Percentiles rank a stretch among this genome's conserved stretches.
Evolutionary conservation across 495 filamentous ascomycete genomes (phyloP).

Genomic region (Chaetomium fimeti): DNA sequence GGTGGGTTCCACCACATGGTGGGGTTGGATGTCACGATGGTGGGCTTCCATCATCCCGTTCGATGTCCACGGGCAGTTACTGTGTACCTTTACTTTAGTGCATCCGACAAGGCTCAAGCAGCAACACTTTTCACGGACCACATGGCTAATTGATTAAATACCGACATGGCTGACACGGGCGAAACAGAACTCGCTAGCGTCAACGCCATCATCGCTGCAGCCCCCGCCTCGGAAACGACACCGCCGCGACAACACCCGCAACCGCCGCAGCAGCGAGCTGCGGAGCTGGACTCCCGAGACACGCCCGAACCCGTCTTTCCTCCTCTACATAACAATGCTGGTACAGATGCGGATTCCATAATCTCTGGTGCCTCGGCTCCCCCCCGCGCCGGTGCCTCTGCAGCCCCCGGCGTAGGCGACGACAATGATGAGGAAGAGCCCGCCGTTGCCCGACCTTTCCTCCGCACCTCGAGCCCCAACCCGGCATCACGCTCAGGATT

Average conservation of each 20-base stretch:
- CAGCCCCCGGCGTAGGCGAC: conserved; percentile 38
- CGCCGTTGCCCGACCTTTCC: conserved; percentile 61
- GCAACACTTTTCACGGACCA: too few relatives aligned
- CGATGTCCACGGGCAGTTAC: too few relatives aligned
- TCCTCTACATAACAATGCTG: conserved; percentile 46
- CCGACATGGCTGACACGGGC: conserved; percentile 24
- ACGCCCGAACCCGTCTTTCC: conserved; percentile 39
- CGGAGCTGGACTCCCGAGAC: not conserved
- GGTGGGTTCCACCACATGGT: too few relatives aligned
- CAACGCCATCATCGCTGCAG: conserved; percentile 11
- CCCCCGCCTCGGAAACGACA: not conserved
- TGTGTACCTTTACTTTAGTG: too few relatives aligned
- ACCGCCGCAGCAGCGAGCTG: not conserved
- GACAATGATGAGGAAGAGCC: conserved; percentile 66
- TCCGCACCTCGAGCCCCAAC: conserved; percentile 59
- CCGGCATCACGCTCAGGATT: conserved; percentile 36
- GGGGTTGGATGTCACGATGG: too few relatives aligned
- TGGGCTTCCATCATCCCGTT: too few relatives aligned
- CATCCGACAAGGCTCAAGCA: too few relatives aligned
- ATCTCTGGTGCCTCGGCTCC: conserved; percentile 20
- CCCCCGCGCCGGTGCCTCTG: conserved; percentile 27
- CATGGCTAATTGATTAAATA: not conserved
- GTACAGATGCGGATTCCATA: conserved; percentile 34
- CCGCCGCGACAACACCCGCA: not conserved
- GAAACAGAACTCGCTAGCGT: conserved; percentile 27